Evolutionary conservation across 148 eudicot species (phyloP), one percentile per base, ranked within the genome.

Genomic region (Nyssa sinensis): DNA sequence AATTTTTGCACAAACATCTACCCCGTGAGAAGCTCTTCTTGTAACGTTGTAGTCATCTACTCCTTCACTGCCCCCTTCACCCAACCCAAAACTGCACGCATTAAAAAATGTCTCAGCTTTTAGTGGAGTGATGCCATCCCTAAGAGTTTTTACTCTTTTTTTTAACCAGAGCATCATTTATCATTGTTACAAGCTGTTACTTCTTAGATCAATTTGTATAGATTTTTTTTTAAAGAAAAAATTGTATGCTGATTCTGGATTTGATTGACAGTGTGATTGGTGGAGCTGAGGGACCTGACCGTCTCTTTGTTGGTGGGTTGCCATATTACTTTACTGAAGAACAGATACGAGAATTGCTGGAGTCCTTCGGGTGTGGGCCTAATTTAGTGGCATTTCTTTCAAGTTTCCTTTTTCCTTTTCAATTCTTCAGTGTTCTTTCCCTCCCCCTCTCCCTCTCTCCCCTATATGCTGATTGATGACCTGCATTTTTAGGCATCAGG

Each of bases 231-330:
- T 4, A 4, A 37, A 37, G 44, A 3, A 37, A 3, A 37, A 37
- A 37, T 53, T 34, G 64, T 0, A 17, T 79, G 17, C 49, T 82
- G 72, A 71, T 60, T 65, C 23, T 32, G 62, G 53, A 66, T 77
- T 27, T 65, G 23, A 44, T 64, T 78, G 41, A 44, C 77, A 91
- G 97, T 44, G 86, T 86, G 69, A 69, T 83, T 75, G 86, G 86
- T 80, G 98, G 88, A 78, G 76, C 86, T 60, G 98, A 94, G 67
- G 97, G 90, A 57, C 94, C 93, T 53, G 94, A 91, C 70, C 98
- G 98, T 61, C 83, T 94, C 7, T 94, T 94, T 83, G 90, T 94
- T 72, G 98, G 98, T 64, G 98, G 98, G 37, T 81, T 94, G 71
- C 98, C 98, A 10, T 94, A 94, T 82, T 88, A 88, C 71, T 88